Evolutionary conservation across 2,329 filamentous ascomycete species (phyloP), one percentile per base, ranked within the genome.

Genomic region (Neofusicoccum kwambonambiense): DNA sequence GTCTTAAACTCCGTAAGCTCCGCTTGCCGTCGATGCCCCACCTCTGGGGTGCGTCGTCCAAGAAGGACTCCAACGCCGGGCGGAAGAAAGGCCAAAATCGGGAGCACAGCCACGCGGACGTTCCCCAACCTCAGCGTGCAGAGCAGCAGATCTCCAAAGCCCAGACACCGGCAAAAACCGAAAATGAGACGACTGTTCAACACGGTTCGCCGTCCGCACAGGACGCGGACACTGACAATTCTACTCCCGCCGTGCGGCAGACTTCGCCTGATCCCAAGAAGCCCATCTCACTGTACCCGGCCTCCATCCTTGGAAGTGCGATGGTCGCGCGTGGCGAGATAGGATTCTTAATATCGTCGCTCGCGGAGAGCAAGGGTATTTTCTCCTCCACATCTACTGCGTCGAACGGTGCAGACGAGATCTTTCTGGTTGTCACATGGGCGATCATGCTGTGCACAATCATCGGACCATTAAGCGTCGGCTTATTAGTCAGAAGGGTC

Each of bases 311-410:
- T 0, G 88, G 88, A 0, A 80, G 84, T 17, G 86, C 86, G 2
- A 94, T 94, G 90, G 85, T 90, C 0, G 87, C 90, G 0, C 82
- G 90, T n/a, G 90, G 91, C 0, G 91, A 95, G 73, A 91, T 94
- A 39, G 90, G 90, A 0, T 92, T 92, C 67, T 75, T 94, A 49
- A 91, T 95, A 67, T 87, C 88, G 0, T 86, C 88, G 0, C 75
- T 93, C 0, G 89, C 89, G 0, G 83, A 91, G 70, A 82, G 77
- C 4, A 77, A 79, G 13, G 81, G 82, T 0, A 78, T 85, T 15
- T 85, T 85, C 66, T 73, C 74, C 1, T 67, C 69, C 5, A 4
- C 39, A 17, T 63, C 69, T 1, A 51, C 54, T 8, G 60, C 27
- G 35, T 58, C 34, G 44, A 66, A 34, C 52, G 65, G 60, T 17